Evolutionary conservation across 257 asterid species (phyloP).

Genomic region (Rehmannia glutinosa): DNA sequence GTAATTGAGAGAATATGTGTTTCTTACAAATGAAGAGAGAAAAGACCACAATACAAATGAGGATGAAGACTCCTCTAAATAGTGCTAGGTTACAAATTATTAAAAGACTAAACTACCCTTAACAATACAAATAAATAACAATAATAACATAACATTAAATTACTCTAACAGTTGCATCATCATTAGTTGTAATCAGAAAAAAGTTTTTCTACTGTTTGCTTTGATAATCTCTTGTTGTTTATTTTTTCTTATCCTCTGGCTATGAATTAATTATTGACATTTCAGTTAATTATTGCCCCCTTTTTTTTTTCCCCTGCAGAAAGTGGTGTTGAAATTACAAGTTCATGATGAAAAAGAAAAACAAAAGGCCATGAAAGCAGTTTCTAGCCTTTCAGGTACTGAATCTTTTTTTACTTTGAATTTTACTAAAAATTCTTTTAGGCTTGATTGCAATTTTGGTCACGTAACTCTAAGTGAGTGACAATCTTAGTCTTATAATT

Average conservation of each 20-base stretch:
- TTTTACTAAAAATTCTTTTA: not conserved
- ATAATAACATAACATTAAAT: no score
- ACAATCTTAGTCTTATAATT: no score
- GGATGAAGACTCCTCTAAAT: no score
- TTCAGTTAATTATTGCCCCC: not conserved
- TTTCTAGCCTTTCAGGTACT: conserved; percentile 44
- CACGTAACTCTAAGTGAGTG: no score
- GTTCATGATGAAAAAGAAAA: conserved; percentile 39
- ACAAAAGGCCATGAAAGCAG: conserved; percentile 57
- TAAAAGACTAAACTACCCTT: no score
- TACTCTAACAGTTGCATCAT: no score
- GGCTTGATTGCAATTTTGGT: not conserved
- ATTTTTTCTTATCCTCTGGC: not conserved
- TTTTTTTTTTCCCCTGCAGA: conserved; percentile 32
- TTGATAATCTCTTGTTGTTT: not conserved
- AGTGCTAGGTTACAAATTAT: no score
- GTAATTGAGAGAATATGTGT: no score
- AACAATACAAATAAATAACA: no score
- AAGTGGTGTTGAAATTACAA: conserved; percentile 45
- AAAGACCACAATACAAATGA: no score
- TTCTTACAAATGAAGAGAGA: no score
- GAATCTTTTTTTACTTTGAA: not conserved
- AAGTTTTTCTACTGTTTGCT: not conserved
- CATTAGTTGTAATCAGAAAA: not conserved
- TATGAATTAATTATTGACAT: not conserved